These are phyloP conservation scores for Ophiostoma sp. DNA, from an alignment of 2,329 filamentous ascomycete species.

Conservation along the genomic window DNA sequence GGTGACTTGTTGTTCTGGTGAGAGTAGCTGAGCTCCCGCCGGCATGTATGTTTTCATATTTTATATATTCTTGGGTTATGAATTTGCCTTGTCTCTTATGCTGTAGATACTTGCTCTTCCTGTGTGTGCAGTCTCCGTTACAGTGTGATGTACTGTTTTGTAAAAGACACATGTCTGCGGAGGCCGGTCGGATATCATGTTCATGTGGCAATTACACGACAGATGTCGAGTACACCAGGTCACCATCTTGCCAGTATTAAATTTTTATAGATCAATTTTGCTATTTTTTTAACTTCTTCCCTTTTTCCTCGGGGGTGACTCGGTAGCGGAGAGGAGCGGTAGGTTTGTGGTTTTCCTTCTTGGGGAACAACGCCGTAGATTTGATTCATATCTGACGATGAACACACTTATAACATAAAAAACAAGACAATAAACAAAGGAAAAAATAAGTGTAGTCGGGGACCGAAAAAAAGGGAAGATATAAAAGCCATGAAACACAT, in stretches of 20 bases:
- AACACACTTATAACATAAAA: conserved; percentile 10
- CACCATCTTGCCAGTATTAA: not conserved
- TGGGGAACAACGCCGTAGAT: conserved; percentile 17
- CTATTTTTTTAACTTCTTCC: conserved; percentile 9
- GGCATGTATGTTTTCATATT: not conserved
- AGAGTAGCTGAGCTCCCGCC: not conserved
- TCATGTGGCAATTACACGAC: not conserved
- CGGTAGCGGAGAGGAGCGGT: not conserved
- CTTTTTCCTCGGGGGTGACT: not conserved
- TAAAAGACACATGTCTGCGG: not conserved
- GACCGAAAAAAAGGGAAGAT: not conserved
- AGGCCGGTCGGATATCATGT: not conserved
- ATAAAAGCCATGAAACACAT: conserved; percentile 8
- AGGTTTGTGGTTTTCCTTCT: conserved; percentile 3
- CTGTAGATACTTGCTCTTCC: not conserved
- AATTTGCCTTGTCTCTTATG: not conserved
- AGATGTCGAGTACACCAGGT: not conserved
- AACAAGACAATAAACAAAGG: conserved; percentile 13
- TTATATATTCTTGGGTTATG: not conserved
- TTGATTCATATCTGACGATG: conserved; percentile 16
- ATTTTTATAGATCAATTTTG: conserved; percentile 16
- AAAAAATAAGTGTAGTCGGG: conserved; percentile 1
- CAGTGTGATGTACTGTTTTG: not conserved
- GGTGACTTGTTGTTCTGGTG: not conserved
- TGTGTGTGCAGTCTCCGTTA: not conserved